A percentile compares a stretch with the other conserved stretches of the same genome.
phyloP scores from a whole-genome alignment of 2,329 filamentous ascomycete genomes.

The Penicillium sclerotiorum region DNA sequence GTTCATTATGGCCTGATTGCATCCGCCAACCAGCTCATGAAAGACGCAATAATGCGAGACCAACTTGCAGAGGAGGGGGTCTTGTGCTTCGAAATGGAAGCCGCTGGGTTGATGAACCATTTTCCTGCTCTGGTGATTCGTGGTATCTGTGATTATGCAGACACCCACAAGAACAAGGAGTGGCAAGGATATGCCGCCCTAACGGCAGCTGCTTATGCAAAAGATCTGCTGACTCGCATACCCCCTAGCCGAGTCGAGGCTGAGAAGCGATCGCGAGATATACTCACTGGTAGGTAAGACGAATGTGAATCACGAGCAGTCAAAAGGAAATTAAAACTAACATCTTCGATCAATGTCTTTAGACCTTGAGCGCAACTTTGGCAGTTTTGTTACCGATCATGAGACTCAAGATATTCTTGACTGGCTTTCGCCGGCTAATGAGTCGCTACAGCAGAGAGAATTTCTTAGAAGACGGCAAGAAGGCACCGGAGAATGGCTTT shows the following conservation, averaged over 20 bases:
- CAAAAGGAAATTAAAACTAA: no score
- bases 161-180: slow-evolving; percentile 19
- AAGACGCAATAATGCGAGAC: slow-evolving; percentile 14
- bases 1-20: slow-evolving; percentile 26
- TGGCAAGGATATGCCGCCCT: slow-evolving; percentile 16
- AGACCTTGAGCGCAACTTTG: not conserved
- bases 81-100: slow-evolving; percentile 22
- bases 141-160: slow-evolving; percentile 23
- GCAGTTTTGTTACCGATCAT: not conserved
- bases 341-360: not conserved
- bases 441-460: slow-evolving; percentile 45
- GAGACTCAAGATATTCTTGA: slow-evolving; percentile 26
- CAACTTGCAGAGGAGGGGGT: slow-evolving; percentile 1
- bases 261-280: not conserved
- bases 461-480: slow-evolving; percentile 40
- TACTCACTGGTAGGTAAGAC: not conserved
- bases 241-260: not conserved
- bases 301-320: no score
- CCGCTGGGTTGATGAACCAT: slow-evolving; percentile 5
- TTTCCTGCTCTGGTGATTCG: slow-evolving; percentile 21
- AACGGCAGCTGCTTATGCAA: not conserved
- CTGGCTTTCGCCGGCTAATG: slow-evolving; percentile 46
- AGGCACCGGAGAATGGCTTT: slow-evolving; percentile 52
- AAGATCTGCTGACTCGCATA: not conserved
- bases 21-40: slow-evolving; percentile 20